A percentile compares a stretch with the other conserved stretches of the same genome.
Evolutionary conservation across 352 stramenopile species (phyloP).

Genomic region (Globisporangium paroecandrum): DNA sequence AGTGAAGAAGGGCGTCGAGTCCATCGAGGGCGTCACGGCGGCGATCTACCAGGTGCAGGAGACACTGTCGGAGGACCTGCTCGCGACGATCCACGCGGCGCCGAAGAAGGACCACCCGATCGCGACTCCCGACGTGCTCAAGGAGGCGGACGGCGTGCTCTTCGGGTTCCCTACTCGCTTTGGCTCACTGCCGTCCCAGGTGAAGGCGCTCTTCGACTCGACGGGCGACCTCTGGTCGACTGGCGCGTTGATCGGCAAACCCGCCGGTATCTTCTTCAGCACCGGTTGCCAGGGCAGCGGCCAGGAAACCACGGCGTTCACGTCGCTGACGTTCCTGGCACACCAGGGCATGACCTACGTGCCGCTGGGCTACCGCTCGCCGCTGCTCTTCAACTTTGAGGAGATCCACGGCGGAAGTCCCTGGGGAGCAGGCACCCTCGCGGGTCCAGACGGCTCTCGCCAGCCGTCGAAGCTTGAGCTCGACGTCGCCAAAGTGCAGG

Average conservation of each 20-base stretch:
- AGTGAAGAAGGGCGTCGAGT: slow-evolving; percentile 64
- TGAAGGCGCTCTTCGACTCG: slow-evolving; percentile 76
- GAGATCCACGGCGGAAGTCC: slow-evolving; percentile 44
- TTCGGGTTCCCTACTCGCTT: slow-evolving; percentile 87
- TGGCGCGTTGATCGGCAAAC: slow-evolving; percentile 67
- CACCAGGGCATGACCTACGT: slow-evolving; percentile 86
- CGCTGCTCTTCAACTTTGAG: slow-evolving; percentile 38
- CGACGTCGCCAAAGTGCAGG: slow-evolving; percentile 59
- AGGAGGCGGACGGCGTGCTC: slow-evolving; percentile 69
- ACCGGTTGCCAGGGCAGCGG: slow-evolving; percentile 62
- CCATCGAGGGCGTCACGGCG: slow-evolving; percentile 40
- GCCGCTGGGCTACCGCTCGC: slow-evolving; percentile 44
- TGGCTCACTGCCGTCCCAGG: slow-evolving; percentile 64
- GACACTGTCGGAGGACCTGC: slow-evolving; percentile 67
- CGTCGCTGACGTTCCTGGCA: slow-evolving; percentile 56
- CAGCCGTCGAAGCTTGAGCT: slow-evolving; percentile 63
- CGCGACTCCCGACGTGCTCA: slow-evolving; percentile 47
- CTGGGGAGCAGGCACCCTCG: slow-evolving; percentile 69
- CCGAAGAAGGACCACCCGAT: slow-evolving; percentile 61
- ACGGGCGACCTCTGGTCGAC: slow-evolving; percentile 60
- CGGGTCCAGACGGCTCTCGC: slow-evolving; percentile 49
- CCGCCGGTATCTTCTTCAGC: slow-evolving; percentile 66
- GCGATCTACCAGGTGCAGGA: slow-evolving; percentile 67
- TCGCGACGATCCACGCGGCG: slow-evolving; percentile 62
- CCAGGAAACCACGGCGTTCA: slow-evolving; percentile 76